Conservation (phyloP, 495 filamentous ascomycete species). For the Aspergillus heteromorphus region DNA sequence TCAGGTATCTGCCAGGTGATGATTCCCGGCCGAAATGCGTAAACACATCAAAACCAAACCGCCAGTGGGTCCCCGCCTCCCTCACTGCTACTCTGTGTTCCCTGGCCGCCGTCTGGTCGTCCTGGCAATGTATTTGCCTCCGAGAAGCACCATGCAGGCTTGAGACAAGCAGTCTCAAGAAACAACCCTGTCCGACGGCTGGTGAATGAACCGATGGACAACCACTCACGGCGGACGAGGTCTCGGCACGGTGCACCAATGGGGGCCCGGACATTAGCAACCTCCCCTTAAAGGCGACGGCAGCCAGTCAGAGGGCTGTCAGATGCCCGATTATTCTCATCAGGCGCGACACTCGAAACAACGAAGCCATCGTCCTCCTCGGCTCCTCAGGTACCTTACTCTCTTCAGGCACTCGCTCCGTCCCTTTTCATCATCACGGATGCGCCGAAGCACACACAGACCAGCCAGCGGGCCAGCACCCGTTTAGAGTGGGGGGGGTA, state of each 20-base stretch:
- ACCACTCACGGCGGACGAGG: neutral
- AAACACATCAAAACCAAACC: no score
- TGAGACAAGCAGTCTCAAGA: no score
- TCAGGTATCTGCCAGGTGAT: no score
- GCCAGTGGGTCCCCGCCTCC: no score
- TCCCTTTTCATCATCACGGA: neutral
- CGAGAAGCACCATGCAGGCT: no score
- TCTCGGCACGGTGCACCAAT: neutral
- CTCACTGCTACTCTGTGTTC: no score
- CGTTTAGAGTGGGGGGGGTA: neutral
- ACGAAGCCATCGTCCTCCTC: neutral
- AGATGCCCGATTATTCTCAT: neutral
- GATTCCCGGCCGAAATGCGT: no score
- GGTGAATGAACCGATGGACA: no score
- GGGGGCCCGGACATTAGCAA: neutral
- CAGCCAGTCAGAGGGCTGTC: neutral
- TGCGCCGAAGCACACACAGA: conserved; percentile 5
- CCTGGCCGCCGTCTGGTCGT: no score
- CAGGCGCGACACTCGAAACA: neutral
- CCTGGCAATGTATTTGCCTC: no score
- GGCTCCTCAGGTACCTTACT: neutral
- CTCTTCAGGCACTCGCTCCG: neutral
- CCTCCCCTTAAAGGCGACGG: neutral
- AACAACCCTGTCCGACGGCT: no score
- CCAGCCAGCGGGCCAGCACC: neutral